These are phyloP conservation scores for Mycena sanguinolenta DNA, from an alignment of 768 basidiomycete species.

Conservation along the genomic window DNA sequence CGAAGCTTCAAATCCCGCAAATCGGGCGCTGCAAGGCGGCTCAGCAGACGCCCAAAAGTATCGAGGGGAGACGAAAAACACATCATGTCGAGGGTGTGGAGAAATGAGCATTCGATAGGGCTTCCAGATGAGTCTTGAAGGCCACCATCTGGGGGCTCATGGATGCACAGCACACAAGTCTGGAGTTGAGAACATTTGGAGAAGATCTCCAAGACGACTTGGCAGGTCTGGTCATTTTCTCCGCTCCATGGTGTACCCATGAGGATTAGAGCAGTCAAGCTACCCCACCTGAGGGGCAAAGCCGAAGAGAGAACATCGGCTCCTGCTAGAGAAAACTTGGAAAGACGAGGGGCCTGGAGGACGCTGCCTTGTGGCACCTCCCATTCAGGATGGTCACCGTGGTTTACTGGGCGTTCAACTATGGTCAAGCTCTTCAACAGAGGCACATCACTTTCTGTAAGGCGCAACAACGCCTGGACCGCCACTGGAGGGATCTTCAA, in stretches of 20 bases:
- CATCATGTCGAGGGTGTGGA: neutral
- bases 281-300: conserved; percentile 1
- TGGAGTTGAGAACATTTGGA: conserved; percentile 5
- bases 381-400: neutral
- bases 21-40: conserved; percentile 8
- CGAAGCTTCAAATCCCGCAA: conserved; percentile 14
- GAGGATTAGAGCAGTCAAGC: neutral
- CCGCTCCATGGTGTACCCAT: neutral
- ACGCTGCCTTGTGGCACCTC: neutral
- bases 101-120: neutral
- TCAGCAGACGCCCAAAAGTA: neutral
- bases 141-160: neutral
- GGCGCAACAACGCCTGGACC: neutral
- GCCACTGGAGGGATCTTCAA: neutral
- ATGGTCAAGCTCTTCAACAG: neutral
- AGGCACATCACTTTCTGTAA: conserved; percentile 10
- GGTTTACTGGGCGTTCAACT: neutral
- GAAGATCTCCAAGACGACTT: conserved; percentile 1
- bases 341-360: neutral
- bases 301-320: neutral
- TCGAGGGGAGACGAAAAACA: neutral
- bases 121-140: neutral
- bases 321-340: neutral
- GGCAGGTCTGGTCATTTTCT: neutral
- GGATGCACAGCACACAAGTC: neutral